Base-by-base conservation (phyloP, 1,284 basidiomycete species). In the Cutaneotrichosporon cavernicola region DNA sequence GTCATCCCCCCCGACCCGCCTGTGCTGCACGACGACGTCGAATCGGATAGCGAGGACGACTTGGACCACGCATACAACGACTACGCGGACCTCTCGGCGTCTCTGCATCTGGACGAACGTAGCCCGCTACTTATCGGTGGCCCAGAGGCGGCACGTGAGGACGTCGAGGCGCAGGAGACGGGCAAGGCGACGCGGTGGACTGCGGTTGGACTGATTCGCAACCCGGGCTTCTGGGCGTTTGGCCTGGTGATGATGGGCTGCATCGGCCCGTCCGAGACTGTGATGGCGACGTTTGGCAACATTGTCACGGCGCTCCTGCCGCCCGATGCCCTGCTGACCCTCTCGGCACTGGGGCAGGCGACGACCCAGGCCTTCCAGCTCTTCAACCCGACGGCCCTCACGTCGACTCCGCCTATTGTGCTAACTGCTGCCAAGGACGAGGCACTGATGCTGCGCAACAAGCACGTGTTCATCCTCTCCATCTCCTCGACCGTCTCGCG, bases 101-200 rank as follows among this genome's bases (percentile, higher is more conserved):
- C 72, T 0, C 67, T 80, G 32, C 71, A 79, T 60, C 70, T 79
- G n/a, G 71, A 73, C 61, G 77, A 80, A 65, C 71, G 72, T 52
- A 78, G 76, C 26, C 78, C 78, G 8, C 65, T 80, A 58, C 64
- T 81, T n/a, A 78, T 80, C 53, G 80, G 80, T 22, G 80, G 80
- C 16, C 70, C 73, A 2, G 77, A 79, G 58, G 74, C 76, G 3
- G 80, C 76, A 11, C 56, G 72, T 22, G 74, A 78, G 52, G 80
- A 79, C 34, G 69, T 71, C 10, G 76, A 78, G 63, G 69, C 69
- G 30, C 69, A 70, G 60, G 64, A 68, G 47, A 62, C 63, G 18
- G 73, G 73, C n/a, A 75, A 74, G 61, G 73, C 74, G 38, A 69
- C 70, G 21, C 67, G 65, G 5, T 80, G 78, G 77, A 75, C 72